Evolutionary conservation across 73 alveolate species (phyloP), one percentile per base, ranked within the genome.

Genomic region (Paramecium caudatum): DNA sequence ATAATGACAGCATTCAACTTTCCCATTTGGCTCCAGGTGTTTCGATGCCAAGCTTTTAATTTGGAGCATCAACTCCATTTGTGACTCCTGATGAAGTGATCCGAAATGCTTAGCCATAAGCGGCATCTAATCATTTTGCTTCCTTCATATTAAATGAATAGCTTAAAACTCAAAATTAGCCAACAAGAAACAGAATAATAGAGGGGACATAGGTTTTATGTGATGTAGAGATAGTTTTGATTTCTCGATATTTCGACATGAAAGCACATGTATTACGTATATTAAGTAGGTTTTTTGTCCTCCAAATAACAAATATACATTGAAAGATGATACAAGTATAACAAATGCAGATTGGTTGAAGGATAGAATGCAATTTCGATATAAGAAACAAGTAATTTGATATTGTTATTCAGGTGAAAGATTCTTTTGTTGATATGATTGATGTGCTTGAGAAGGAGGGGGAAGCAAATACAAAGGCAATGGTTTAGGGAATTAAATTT

Each of bases 151-250:
- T 65, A 33, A 65, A 65, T 65, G 83, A 65, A 10, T 65, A 65
- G n/a, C 16, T 65, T 16, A 65, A 65, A 21, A 30, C 47, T 7
- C 6, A 65, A 15, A 30, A 33, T n/a, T 23, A 65, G 33, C 83
- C 83, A 43, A 74, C 68, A 4, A 74, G 47, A 74, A 74, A 74
- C 43, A 74, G 88, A 74, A 74, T 74, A 74, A 74, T 74, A 4
- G 88, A 74, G 55, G 88, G 88, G 45, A 74, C 88, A 39, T 27
- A 74, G 32, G 43, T 68, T 2, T n/a, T 74, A 0, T 74, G 88
- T 74, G 88, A 74, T 23, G 55, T 74, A 74, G 88, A 74, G 15
- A 74, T 74, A 1, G 68, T 74, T 34, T 21, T 74, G 21, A 74
- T 74, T 8, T 74, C 88, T 4, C 21, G 88, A 74, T 74, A 74